These are phyloP conservation scores for Discostella pseudostelligera DNA, from an alignment of 108 stramenopile species.

Conservation along the genomic window DNA sequence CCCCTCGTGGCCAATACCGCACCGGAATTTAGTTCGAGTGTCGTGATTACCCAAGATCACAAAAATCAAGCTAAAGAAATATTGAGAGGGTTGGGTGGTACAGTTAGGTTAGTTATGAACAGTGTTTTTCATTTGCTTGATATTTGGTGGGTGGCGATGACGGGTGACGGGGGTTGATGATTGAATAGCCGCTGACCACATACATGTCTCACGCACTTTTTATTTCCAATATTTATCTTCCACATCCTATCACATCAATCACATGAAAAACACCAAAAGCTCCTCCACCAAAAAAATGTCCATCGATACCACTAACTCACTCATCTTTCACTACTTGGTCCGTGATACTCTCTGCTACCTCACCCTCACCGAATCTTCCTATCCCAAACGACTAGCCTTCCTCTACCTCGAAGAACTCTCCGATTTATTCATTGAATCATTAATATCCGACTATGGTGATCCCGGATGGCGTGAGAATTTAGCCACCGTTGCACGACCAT, in stretches of 20 bases:
- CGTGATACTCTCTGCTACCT: constrained; percentile 77
- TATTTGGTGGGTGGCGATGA: neutral
- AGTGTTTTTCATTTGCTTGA: neutral
- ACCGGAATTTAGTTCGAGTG: constrained; percentile 52
- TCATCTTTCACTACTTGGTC: constrained; percentile 87
- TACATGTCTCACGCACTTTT: neutral
- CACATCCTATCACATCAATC: no score
- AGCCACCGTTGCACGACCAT: constrained; percentile 88
- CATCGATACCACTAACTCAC: constrained; percentile 60
- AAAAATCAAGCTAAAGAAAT: constrained; percentile 75
- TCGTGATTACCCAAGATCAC: constrained; percentile 64
- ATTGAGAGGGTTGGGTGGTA: constrained; percentile 56
- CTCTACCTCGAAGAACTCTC: constrained; percentile 94
- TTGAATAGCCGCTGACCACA: no score
- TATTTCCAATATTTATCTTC: neutral
- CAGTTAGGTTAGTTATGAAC: constrained; percentile 26
- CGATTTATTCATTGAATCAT: constrained; percentile 75
- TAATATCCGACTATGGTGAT: constrained; percentile 80
- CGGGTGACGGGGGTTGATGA: no score
- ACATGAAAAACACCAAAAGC: constrained; percentile 5
- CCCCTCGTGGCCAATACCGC: constrained; percentile 75
- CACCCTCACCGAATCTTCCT: constrained; percentile 72
- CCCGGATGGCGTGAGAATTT: constrained; percentile 60
- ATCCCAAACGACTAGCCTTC: constrained; percentile 97
- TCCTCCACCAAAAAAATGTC: constrained; percentile 69